Evolutionary conservation across 2,329 filamentous ascomycete species (phyloP), one percentile per base, ranked within the genome.

Genomic region (Chrysoporthe deuterocubensis): DNA sequence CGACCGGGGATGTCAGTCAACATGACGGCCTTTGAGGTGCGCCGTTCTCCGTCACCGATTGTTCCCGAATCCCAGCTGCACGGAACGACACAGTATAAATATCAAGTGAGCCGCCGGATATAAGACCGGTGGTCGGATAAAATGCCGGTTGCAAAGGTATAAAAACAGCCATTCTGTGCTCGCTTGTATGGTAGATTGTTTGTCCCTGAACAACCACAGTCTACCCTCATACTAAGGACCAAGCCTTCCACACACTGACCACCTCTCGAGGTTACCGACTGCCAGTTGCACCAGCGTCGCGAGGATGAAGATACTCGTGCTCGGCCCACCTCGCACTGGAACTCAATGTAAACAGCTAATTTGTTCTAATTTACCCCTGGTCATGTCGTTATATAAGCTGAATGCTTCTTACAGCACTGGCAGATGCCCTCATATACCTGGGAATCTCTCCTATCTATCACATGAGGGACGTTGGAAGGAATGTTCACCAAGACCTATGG

Each of bases 401-500:
- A 43, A 2, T 0, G 26, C 26, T 26, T 1, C 2, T 32, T 4
- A 8, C 42, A 77, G 76, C 76, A 9, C 70, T 78, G 14, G 73
- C 74, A 6, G 72, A 76, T 42, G 76, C 76, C 18, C 73, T 79
- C 9, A 67, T 62, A 21, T 65, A 73, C 37, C 72, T 78, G 3
- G 74, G 73, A 8, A 74, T 76, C 59, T 69, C 71, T 3, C 76
- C 76, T 11, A 72, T 78, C 61, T 79, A 80, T 65, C 76, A 77
- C 67, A 75, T 78, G 71, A 74, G 75, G 18, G 77, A 79, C 37
- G 75, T 77, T 21, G 71, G 67, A 54, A 76, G 76, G 62, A 76
- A 75, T 68, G 70, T 73, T 21, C 75, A 81, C 66, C 74, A 75
- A 32, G 71, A 68, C 0, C 69, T 80, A 9, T 79, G 78, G 78